Conservation (phyloP, 1,139 yeast species). For the Geotrichum klebahnii region DNA sequence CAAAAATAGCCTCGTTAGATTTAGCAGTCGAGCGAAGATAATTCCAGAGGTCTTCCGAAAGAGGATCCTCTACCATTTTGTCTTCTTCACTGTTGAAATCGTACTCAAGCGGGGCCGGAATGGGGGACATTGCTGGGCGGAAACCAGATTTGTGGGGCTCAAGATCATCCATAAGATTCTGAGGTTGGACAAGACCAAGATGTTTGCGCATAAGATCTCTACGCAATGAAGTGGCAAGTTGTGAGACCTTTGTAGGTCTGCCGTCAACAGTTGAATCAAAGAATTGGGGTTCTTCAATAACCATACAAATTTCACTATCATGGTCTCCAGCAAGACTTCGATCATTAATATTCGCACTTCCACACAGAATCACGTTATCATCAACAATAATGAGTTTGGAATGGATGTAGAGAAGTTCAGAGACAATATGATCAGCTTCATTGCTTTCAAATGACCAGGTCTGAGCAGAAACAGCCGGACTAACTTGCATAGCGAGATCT, state of each 20-base stretch:
- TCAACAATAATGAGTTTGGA: conserved; percentile 26
- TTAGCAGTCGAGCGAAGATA: conserved; percentile 18
- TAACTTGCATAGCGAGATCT: conserved; percentile 20
- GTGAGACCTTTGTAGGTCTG: conserved; percentile 16
- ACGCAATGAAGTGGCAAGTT: conserved; percentile 23
- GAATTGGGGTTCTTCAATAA: conserved; percentile 22
- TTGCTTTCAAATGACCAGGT: conserved; percentile 21
- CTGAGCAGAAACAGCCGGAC: conserved; percentile 17
- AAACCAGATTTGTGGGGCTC: conserved; percentile 15
- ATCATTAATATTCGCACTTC: conserved; percentile 28
- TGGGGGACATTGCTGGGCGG: conserved; percentile 21
- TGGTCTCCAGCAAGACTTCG: conserved; percentile 25
- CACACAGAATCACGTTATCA: conserved; percentile 24
- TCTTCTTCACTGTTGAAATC: conserved; percentile 25
- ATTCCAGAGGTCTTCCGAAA: conserved; percentile 24
- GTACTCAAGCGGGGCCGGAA: conserved; percentile 22
- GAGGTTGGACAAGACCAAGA: conserved; percentile 23
- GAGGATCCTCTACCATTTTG: conserved; percentile 23
- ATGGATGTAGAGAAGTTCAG: conserved; percentile 26
- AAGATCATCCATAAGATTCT: conserved; percentile 14
- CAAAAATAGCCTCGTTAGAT: conserved; percentile 22
- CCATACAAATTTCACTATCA: conserved; percentile 26
- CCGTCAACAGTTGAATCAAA: conserved; percentile 20
- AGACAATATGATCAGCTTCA: conserved; percentile 25
- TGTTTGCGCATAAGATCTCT: conserved; percentile 25